phyloP scores from a whole-genome alignment of 2,329 filamentous ascomycete species.

The Nannizzia gypsea region DNA sequence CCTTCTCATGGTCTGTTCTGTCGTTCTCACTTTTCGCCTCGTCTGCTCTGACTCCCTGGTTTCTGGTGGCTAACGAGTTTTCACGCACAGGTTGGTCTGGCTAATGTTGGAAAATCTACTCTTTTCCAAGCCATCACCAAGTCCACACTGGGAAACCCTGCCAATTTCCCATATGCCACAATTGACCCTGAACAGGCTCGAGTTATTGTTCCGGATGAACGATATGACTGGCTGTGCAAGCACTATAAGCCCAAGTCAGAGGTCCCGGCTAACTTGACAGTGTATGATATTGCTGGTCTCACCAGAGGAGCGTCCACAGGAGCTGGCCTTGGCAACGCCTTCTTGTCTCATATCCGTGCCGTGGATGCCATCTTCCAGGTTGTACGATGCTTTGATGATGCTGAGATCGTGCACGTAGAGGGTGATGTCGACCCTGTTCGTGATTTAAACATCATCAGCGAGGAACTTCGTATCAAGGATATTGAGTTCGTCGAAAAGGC shows the following conservation, averaged over 20 bases:
- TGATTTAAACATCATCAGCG: slow-evolving; percentile 91
- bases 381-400: slow-evolving; percentile 94
- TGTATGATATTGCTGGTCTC: slow-evolving; percentile 97
- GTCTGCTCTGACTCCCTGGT: slow-evolving; percentile 8
- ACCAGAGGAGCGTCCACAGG: slow-evolving; percentile 93
- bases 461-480: slow-evolving; percentile 94
- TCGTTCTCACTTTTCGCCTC: slow-evolving; percentile 18
- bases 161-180: slow-evolving; percentile 98
- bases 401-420: slow-evolving; percentile 98
- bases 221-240: slow-evolving; percentile 88
- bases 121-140: slow-evolving; percentile 99
- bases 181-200: slow-evolving; percentile 98
- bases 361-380: slow-evolving; percentile 98
- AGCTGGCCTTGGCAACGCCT: slow-evolving; percentile 92
- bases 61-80: slow-evolving; percentile 11
- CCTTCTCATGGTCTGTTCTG: slow-evolving; percentile 26
- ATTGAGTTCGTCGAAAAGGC: slow-evolving; percentile 98
- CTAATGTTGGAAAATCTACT: slow-evolving; percentile 98
- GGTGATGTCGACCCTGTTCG: slow-evolving; percentile 92
- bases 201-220: slow-evolving; percentile 89
- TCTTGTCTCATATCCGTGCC: slow-evolving; percentile 96
- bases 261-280: slow-evolving; percentile 94
- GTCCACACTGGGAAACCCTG: slow-evolving; percentile 91
- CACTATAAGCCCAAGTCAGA: slow-evolving; percentile 97
- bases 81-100: slow-evolving; percentile 69